Evolutionary conservation across 2,329 filamentous ascomycete genomes (phyloP).

Genomic region (Alternaria brassicae): DNA sequence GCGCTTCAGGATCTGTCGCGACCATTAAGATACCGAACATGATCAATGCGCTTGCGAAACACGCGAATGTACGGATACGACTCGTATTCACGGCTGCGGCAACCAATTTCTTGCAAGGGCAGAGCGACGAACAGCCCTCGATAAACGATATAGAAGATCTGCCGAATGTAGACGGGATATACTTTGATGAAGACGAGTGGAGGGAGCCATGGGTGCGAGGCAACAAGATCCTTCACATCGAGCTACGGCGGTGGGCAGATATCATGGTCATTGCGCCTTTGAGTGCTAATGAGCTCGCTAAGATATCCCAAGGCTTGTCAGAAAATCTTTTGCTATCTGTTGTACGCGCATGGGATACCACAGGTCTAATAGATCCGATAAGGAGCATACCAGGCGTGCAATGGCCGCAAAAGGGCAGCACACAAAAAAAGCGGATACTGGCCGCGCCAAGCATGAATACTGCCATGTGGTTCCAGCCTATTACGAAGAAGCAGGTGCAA

Average conservation of each 20-base stretch:
- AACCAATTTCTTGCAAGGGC: slow-evolving; percentile 75
- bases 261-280: slow-evolving; percentile 81
- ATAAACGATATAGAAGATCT: slow-evolving; percentile 65
- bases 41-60: slow-evolving; percentile 60
- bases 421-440: slow-evolving; percentile 66
- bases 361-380: slow-evolving; percentile 42
- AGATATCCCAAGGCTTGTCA: slow-evolving; percentile 77
- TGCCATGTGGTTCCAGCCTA: slow-evolving; percentile 86
- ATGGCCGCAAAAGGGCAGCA: slow-evolving; percentile 25
- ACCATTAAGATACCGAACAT: slow-evolving; percentile 75
- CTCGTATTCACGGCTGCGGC: slow-evolving; percentile 80
- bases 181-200: slow-evolving; percentile 90
- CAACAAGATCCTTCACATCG: slow-evolving; percentile 86
- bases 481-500: slow-evolving; percentile 75
- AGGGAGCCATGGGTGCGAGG: slow-evolving; percentile 77
- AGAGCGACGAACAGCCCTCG: slow-evolving; percentile 77
- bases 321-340: slow-evolving; percentile 78
- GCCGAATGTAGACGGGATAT: slow-evolving; percentile 79
- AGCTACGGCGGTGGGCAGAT: slow-evolving; percentile 82
- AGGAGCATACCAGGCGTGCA: slow-evolving; percentile 35
- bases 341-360: slow-evolving; percentile 85
- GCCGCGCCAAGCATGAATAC: slow-evolving; percentile 88
- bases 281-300: slow-evolving; percentile 84
- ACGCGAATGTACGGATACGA: slow-evolving; percentile 75
- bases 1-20: slow-evolving; percentile 77